Base-by-base conservation (phyloP, 2,329 filamentous ascomycete species). In the Apiospora malaysiana region DNA sequence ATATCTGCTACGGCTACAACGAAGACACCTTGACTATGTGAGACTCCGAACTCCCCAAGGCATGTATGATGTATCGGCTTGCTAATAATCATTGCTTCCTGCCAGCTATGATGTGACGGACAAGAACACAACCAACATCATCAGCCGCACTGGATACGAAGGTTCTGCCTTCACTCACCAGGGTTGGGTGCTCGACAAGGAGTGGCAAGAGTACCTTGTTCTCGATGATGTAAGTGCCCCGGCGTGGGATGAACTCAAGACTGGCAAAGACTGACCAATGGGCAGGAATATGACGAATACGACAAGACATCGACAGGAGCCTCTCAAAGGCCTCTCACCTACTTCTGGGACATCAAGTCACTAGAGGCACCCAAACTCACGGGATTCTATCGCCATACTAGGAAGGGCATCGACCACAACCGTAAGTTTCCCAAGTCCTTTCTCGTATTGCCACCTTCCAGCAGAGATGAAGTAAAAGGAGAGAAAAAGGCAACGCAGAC, bases 81-180 rank as follows among this genome's bases (percentile, higher is more conserved):
- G 18, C 56, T 63, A 63, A 63, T 63, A 63, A 63, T 40, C 2
- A 4, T 5, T 12, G 21, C 18, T 32, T 42, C 6, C 16, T n/a
- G 45, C 9, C 18, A 69, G 68, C 56, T 87, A 86, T 75, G 86
- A 88, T 71, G 82, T 88, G 1, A 87, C 85, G 1, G 78, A 87
- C 75, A 87, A 87, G 80, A 79, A 80, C 8, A 76, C 80, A 43
- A 83, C 80, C 51, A 81, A 86, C 71, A 82, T 89, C 73, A 80
- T 82, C 68, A 88, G 87, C 40, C 82, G 82, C 51, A 89, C 87
- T 16, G 85, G 84, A 0, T 90, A 90, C 76, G 83, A 85, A 27
- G 88, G 88, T 56, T 87, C 87, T 9, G 79, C 84, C 4, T 90
- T 90, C 79, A 88, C 87, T 1, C 88, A 90, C 76, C 88, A 90